A percentile compares a stretch with the other conserved stretches of the same genome.
Evolutionary conservation across 2,329 filamentous ascomycete species (phyloP).

Genomic region (Colletotrichum melonis): DNA sequence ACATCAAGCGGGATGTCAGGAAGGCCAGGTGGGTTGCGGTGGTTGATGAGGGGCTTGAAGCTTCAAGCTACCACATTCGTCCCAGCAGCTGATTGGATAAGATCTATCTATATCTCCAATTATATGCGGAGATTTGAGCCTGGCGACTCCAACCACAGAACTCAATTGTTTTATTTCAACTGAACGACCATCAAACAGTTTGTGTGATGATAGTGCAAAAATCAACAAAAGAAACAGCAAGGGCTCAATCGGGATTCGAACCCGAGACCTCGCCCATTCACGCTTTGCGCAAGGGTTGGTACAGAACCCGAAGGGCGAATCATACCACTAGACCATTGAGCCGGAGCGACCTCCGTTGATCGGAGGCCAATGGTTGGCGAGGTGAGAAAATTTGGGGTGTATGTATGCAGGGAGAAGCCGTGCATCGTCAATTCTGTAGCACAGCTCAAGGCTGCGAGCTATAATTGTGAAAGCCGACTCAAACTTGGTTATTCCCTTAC

Average conservation of each 20-base stretch:
- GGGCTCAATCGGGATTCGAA: conserved; percentile 34
- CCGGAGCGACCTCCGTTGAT: neutral
- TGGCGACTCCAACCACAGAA: too few species aligned
- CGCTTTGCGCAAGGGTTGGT: conserved; percentile 5
- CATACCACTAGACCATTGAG: conserved; percentile 36
- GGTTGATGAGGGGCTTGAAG: too few species aligned
- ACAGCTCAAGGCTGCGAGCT: too few species aligned
- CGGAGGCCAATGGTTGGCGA: neutral
- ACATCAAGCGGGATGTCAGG: neutral
- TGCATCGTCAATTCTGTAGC: neutral
- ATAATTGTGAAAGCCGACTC: neutral
- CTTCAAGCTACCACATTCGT: too few species aligned
- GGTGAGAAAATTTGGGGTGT: fast-evolving
- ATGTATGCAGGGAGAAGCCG: neutral
- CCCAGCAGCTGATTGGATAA: too few species aligned
- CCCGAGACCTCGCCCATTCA: conserved; percentile 32
- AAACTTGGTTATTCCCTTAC: neutral
- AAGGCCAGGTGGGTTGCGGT: too few species aligned
- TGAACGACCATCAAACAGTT: too few species aligned
- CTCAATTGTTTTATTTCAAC: too few species aligned
- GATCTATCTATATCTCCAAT: too few species aligned
- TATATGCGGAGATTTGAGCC: too few species aligned
- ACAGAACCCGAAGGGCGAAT: conserved; percentile 33
- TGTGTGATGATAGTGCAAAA: neutral
- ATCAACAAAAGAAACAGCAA: neutral